Percentiles rank a stretch among this genome's conserved stretches.
phyloP scores from a whole-genome alignment of 2,329 filamentous ascomycete species.

The Aspergillus intermedius region DNA sequence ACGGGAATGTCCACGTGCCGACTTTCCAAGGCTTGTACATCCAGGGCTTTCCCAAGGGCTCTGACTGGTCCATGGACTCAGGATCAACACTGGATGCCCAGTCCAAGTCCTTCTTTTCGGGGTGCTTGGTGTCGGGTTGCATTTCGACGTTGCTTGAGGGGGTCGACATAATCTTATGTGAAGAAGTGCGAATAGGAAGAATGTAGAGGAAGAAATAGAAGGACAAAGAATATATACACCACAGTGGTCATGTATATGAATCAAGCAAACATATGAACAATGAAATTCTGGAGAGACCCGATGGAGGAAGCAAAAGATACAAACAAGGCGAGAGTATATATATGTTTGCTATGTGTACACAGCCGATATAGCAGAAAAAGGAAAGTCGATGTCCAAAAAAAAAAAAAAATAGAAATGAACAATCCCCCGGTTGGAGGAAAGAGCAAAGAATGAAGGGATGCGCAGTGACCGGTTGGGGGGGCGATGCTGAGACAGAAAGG shows the following conservation, averaged over 20 bases:
- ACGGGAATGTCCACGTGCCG: constrained; percentile 49
- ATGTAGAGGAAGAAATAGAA: background rate
- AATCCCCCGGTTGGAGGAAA: background rate
- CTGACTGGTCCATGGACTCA: constrained; percentile 15
- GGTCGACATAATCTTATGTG: background rate
- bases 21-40: constrained; percentile 60
- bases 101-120: background rate
- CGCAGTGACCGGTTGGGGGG: background rate
- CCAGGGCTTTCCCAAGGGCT: constrained; percentile 46
- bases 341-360: too few relatives aligned
- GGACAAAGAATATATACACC: background rate
- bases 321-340: background rate
- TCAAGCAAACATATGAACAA: background rate
- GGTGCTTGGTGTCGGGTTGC: background rate
- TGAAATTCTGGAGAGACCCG: background rate
- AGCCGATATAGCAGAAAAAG: too few relatives aligned
- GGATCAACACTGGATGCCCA: constrained; percentile 10
- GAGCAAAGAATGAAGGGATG: background rate
- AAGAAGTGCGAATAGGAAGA: background rate
- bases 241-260: background rate
- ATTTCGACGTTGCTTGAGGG: background rate
- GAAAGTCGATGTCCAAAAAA: background rate
- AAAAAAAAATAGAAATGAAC: background rate
- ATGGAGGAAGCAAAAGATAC: background rate
- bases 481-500: background rate